Percentiles rank a stretch among this genome's conserved stretches.
phyloP scores from a whole-genome alignment of 2,329 filamentous ascomycete species.

The Microcera coccophila region DNA sequence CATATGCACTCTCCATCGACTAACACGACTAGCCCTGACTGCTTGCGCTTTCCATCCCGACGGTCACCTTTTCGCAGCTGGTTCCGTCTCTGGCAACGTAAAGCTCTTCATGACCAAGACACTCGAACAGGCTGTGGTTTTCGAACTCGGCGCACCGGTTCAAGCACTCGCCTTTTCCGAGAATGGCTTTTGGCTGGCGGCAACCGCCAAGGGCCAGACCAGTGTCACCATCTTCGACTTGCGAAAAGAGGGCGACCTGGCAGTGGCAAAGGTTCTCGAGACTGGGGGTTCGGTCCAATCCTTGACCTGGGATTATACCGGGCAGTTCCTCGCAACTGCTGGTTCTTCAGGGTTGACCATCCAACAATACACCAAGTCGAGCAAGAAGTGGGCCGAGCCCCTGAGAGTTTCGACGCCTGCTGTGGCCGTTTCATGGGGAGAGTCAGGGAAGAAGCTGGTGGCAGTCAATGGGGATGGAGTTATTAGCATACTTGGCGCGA shows the following conservation, averaged over 20 bases:
- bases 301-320: constrained; percentile 89
- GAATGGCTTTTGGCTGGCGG: constrained; percentile 94
- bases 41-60: constrained; percentile 89
- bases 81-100: constrained; percentile 74
- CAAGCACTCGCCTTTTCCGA: constrained; percentile 83
- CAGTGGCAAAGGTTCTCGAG: constrained; percentile 79
- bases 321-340: constrained; percentile 82
- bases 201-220: constrained; percentile 71
- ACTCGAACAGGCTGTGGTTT: constrained; percentile 71
- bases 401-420: constrained; percentile 72
- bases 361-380: constrained; percentile 81
- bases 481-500: constrained; percentile 63
- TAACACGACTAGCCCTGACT: constrained; percentile 58
- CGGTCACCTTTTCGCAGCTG: constrained; percentile 86
- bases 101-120: constrained; percentile 86
- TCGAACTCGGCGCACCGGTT: constrained; percentile 65
- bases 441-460: constrained; percentile 68
- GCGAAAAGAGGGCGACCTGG: constrained; percentile 81
- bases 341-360: constrained; percentile 79
- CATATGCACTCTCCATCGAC: constrained; percentile 6
- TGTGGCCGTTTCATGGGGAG: constrained; percentile 73
- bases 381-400: constrained; percentile 86
- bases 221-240: constrained; percentile 87
- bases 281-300: constrained; percentile 73
- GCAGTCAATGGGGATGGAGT: constrained; percentile 71